phyloP scores from a whole-genome alignment of 129 eudicot species.

The Heracleum sosnowskyi region DNA sequence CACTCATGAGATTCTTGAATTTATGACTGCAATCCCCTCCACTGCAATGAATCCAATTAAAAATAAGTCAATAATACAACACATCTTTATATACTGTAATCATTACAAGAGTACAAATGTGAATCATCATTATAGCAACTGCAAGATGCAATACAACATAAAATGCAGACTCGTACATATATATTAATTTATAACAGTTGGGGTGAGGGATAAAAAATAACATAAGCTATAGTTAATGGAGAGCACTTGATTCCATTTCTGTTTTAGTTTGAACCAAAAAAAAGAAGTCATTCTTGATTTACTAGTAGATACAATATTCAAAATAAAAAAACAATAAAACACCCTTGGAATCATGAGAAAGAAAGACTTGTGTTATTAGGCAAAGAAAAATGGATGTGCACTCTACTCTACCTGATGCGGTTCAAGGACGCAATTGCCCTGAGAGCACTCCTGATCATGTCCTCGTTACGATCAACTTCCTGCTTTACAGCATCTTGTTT shows the following conservation, averaged over 20 bases:
- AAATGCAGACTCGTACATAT: neutral
- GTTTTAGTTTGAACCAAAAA: neutral
- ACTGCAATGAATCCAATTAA: slow-evolving; percentile 34
- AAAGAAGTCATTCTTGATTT: neutral
- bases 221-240: neutral
- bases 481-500: slow-evolving; percentile 98
- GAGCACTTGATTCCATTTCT: neutral
- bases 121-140: neutral
- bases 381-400: neutral
- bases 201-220: neutral
- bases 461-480: slow-evolving; percentile 99
- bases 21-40: slow-evolving; percentile 94
- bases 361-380: neutral
- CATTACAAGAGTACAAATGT: neutral
- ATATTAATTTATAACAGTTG: neutral
- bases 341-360: neutral
- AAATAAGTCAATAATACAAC: neutral
- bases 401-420: slow-evolving; percentile 49
- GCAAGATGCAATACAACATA: neutral
- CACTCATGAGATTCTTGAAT: slow-evolving; percentile 87
- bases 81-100: neutral
- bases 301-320: neutral
- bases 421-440: slow-evolving; percentile 84
- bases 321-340: neutral
- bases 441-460: slow-evolving; percentile 94